phyloP scores from a whole-genome alignment of 257 asterid genomes.

The Solanum sejunctum region DNA sequence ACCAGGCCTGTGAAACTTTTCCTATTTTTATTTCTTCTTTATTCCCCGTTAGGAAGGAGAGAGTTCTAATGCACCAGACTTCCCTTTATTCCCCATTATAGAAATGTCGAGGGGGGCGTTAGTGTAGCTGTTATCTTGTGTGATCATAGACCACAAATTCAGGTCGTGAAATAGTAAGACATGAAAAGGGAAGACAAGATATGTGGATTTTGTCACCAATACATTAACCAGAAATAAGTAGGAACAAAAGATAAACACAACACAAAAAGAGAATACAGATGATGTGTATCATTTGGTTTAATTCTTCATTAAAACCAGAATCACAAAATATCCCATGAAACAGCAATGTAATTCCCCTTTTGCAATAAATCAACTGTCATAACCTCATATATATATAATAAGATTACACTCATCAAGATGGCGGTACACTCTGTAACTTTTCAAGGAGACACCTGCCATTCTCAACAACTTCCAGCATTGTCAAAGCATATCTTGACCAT shows the following conservation, averaged over 20 bases:
- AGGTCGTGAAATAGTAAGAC: neutral
- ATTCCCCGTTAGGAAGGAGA: too few species aligned
- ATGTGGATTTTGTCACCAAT: neutral
- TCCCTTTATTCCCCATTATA: too few species aligned
- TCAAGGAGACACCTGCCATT: neutral
- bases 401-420: neutral
- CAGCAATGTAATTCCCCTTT: neutral
- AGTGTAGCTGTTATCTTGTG: neutral
- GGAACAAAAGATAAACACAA: neutral
- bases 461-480: neutral
- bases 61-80: too few species aligned
- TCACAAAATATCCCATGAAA: neutral
- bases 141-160: neutral
- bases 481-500: neutral
- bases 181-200: neutral
- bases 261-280: neutral
- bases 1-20: neutral
- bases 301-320: neutral
- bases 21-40: neutral
- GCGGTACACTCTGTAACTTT: neutral
- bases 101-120: neutral
- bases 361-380: neutral
- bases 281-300: neutral
- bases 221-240: neutral
- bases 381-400: neutral